phyloP scores from a whole-genome alignment of 2,329 filamentous ascomycete species.

The Penicillium sp. region DNA sequence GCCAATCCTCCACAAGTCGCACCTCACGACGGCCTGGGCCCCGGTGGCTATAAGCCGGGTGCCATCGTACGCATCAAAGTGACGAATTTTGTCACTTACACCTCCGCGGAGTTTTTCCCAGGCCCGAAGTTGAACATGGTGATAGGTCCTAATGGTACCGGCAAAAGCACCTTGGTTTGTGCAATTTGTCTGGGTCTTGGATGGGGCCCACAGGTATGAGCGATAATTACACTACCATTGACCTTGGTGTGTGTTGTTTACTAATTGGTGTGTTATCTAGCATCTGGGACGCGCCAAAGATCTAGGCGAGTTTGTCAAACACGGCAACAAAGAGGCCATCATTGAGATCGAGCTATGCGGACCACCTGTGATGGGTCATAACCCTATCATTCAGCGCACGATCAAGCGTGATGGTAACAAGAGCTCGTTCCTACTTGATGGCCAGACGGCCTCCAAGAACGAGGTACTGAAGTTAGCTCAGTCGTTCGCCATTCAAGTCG shows the following conservation, averaged over 20 bases:
- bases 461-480: constrained; percentile 68
- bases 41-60: constrained; percentile 58
- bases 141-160: constrained; percentile 97
- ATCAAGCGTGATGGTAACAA: constrained; percentile 84
- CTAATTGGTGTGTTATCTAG: constrained; percentile 32
- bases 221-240: not conserved
- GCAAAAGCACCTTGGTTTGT: constrained; percentile 95
- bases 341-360: constrained; percentile 90
- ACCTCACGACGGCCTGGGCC: constrained; percentile 12
- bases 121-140: constrained; percentile 97
- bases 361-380: constrained; percentile 56
- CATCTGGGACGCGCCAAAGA: constrained; percentile 84
- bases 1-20: constrained; percentile 4
- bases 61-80: constrained; percentile 87
- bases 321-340: constrained; percentile 72
- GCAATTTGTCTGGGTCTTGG: constrained; percentile 93
- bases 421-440: constrained; percentile 76
- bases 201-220: constrained; percentile 66
- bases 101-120: constrained; percentile 83
- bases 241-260: not conserved
- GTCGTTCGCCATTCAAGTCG: constrained; percentile 85
- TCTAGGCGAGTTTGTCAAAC: constrained; percentile 88
- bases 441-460: constrained; percentile 61
- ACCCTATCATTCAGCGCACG: constrained; percentile 72
- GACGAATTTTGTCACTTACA: constrained; percentile 92